Conservation (phyloP, 345 rosid genomes). For the Acer campestre region DNA sequence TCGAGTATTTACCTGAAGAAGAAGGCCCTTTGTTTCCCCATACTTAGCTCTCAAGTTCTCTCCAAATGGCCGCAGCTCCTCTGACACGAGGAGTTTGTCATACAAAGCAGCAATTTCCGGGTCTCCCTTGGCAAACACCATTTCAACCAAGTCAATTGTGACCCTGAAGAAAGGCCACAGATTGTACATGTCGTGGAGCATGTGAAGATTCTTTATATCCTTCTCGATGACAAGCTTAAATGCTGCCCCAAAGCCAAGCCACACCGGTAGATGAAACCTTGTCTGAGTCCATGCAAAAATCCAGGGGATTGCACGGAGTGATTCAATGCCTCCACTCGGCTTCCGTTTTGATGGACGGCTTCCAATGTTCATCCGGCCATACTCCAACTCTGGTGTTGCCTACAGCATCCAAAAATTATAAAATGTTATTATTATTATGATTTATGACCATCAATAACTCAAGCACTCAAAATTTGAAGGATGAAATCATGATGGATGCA, state of each 20-base stretch:
- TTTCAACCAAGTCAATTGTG: slow-evolving; percentile 88
- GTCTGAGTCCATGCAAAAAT: slow-evolving; percentile 99
- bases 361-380: slow-evolving; percentile 98
- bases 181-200: slow-evolving; percentile 93
- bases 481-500: neutral
- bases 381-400: slow-evolving; percentile 97
- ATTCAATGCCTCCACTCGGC: slow-evolving; percentile 96
- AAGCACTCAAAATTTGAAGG: neutral
- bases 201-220: slow-evolving; percentile 70
- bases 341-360: slow-evolving; percentile 93
- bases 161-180: slow-evolving; percentile 97
- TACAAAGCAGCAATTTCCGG: slow-evolving; percentile 88
- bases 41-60: slow-evolving; percentile 69
- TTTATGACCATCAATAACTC: neutral
- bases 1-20: slow-evolving; percentile 67
- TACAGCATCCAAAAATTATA: slow-evolving; percentile 22
- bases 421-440: neutral
- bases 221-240: slow-evolving; percentile 71
- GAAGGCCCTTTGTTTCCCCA: slow-evolving; percentile 70
- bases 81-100: slow-evolving; percentile 86
- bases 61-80: slow-evolving; percentile 75
- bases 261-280: slow-evolving; percentile 89
- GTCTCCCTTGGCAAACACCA: slow-evolving; percentile 99
- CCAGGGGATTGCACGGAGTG: slow-evolving; percentile 99
- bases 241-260: slow-evolving; percentile 97